A percentile compares a stretch with the other conserved stretches of the same genome.
Conservation (phyloP, 1,139 yeast species). For the Candida neerlandica region DNA sequence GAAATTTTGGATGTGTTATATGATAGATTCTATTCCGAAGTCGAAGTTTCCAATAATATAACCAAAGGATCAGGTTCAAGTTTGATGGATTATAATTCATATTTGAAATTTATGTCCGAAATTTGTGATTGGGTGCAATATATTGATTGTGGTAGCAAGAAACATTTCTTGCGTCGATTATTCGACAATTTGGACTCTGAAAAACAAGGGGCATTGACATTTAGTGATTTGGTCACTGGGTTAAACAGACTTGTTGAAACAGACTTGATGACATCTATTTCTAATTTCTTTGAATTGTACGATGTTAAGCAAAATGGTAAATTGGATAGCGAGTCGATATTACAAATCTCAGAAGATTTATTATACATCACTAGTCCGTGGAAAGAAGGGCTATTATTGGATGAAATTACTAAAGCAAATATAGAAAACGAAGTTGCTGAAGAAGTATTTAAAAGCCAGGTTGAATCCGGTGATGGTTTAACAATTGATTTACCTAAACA, state of each 20-base stretch:
- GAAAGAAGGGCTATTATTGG: conserved; percentile 67
- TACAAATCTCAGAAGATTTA: conserved; percentile 85
- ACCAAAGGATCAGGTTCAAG: conserved; percentile 73
- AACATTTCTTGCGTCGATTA: conserved; percentile 57
- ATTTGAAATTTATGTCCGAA: conserved; percentile 73
- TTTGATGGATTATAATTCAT: conserved; percentile 71
- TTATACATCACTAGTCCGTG: conserved; percentile 82
- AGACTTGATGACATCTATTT: conserved; percentile 78
- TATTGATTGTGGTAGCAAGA: conserved; percentile 23
- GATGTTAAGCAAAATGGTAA: conserved; percentile 62
- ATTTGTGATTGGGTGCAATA: conserved; percentile 74
- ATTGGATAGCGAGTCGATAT: conserved; percentile 76
- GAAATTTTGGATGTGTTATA: conserved; percentile 71
- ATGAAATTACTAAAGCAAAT: conserved; percentile 57
- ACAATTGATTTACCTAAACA: conserved; percentile 57
- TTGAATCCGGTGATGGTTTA: conserved; percentile 25
- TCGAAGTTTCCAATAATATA: conserved; percentile 60
- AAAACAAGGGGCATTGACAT: conserved; percentile 55
- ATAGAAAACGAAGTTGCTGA: conserved; percentile 71
- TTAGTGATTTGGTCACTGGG: conserved; percentile 74
- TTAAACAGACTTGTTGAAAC: conserved; percentile 67
- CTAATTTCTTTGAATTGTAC: conserved; percentile 77
- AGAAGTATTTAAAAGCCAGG: conserved; percentile 43
- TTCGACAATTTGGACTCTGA: conserved; percentile 73
- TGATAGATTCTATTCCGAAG: conserved; percentile 80